phyloP scores from a whole-genome alignment of 2,329 filamentous ascomycete species.

The Fusarium continuum region DNA sequence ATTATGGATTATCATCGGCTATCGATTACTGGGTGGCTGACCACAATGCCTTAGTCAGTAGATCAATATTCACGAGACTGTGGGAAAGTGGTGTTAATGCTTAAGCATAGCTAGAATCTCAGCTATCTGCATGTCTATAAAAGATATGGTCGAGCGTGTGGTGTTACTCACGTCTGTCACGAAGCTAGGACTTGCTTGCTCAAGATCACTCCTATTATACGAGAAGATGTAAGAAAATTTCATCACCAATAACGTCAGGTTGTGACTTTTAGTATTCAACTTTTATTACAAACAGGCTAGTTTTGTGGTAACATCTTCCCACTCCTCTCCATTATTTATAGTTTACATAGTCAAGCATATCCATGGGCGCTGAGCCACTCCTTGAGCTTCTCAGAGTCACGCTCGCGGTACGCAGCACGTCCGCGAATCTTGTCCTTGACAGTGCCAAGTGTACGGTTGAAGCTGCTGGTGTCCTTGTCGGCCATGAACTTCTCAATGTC shows the following conservation, averaged over 20 bases:
- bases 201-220: no score
- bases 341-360: slow-evolving; percentile 52
- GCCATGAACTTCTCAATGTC: slow-evolving; percentile 89
- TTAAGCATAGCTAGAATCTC: no score
- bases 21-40: no score
- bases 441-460: slow-evolving; percentile 85
- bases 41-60: no score
- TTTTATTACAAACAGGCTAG: slow-evolving; percentile 10
- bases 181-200: no score
- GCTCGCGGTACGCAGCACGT: slow-evolving; percentile 81
- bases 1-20: not conserved
- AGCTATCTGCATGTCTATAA: no score
- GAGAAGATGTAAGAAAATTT: no score
- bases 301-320: not conserved
- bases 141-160: no score
- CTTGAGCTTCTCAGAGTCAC: slow-evolving; percentile 76
- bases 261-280: slow-evolving; percentile 3
- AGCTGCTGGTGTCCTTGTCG: slow-evolving; percentile 84
- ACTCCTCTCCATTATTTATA: slow-evolving; percentile 26
- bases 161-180: no score
- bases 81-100: no score
- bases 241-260: not conserved
- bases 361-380: slow-evolving; percentile 77
- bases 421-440: slow-evolving; percentile 87
- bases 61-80: no score